Evolutionary conservation across 1,284 basidiomycete genomes (phyloP).

Genomic region (Tilletia horrida): DNA sequence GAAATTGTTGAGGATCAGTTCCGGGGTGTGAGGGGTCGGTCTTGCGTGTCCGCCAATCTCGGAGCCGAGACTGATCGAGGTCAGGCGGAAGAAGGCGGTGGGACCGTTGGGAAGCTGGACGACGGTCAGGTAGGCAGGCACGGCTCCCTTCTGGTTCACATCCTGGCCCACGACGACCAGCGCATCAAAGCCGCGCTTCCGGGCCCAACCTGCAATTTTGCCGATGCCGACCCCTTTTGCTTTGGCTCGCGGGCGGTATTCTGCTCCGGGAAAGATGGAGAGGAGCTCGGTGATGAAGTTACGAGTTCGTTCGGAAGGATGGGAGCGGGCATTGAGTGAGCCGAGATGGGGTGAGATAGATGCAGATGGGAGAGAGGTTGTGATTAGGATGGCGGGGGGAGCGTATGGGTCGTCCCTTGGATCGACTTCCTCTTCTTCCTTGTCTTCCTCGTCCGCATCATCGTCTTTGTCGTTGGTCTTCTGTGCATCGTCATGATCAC

Average conservation of each 20-base stretch:
- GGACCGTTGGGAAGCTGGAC: slow-evolving; percentile 88
- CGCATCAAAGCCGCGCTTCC: slow-evolving; percentile 79
- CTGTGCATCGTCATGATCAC: neutral
- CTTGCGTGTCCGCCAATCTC: slow-evolving; percentile 83
- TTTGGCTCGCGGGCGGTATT: slow-evolving; percentile 84
- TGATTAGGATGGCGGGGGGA: slow-evolving; percentile 47
- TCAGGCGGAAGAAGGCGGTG: slow-evolving; percentile 92
- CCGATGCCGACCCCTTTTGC: slow-evolving; percentile 91
- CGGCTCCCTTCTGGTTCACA: slow-evolving; percentile 55
- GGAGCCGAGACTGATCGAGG: slow-evolving; percentile 78
- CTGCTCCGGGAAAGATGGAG: slow-evolving; percentile 87
- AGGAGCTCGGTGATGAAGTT: slow-evolving; percentile 74
- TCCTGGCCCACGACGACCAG: slow-evolving; percentile 92
- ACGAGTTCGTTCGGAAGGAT: slow-evolving; percentile 56
- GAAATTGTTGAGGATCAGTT: slow-evolving; percentile 93
- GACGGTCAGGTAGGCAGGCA: slow-evolving; percentile 81
- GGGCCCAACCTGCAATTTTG: slow-evolving; percentile 88
- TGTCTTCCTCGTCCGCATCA: slow-evolving; percentile 24
- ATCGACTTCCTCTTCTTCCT: slow-evolving; percentile 41
- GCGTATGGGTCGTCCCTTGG: slow-evolving; percentile 43
- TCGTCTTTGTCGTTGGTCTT: neutral
- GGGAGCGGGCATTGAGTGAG: slow-evolving; percentile 64
- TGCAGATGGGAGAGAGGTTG: slow-evolving; percentile 50
- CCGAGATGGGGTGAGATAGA: slow-evolving; percentile 41
- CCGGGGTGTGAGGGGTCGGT: slow-evolving; percentile 86